These are phyloP conservation scores for Fusarium begoniae DNA, from an alignment of 2,329 filamentous ascomycete genomes.

Conservation along the genomic window DNA sequence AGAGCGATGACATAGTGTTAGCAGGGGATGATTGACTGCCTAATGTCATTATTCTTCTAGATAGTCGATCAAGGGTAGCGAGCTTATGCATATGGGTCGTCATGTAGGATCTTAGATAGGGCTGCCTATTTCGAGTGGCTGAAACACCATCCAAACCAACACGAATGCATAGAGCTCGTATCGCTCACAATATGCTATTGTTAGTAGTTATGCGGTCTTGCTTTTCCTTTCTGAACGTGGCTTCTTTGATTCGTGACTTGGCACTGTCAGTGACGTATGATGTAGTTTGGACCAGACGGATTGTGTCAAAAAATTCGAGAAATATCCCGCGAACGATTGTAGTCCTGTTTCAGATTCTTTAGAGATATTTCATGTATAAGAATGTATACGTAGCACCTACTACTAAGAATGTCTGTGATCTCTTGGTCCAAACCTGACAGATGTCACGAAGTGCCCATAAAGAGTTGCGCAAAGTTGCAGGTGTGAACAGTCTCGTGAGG, in stretches of 20 bases:
- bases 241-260: neutral
- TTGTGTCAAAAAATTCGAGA: neutral
- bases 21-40: neutral
- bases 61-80: neutral
- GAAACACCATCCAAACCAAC: neutral
- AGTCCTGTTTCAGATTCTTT: neutral
- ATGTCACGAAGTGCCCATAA: neutral
- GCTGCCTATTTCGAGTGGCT: neutral
- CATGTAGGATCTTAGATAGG: neutral
- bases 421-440: neutral
- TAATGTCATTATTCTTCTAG: neutral
- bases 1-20: neutral
- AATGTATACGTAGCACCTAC: neutral
- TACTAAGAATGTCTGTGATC: neutral
- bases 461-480: too few relatives aligned
- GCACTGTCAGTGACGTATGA: neutral
- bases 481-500: neutral
- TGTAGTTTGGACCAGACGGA: neutral
- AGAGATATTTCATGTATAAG: neutral
- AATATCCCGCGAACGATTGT: accelerated
- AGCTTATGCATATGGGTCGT: neutral
- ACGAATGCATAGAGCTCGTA: neutral
- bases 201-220: neutral
- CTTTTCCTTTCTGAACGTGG: neutral
- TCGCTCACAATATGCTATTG: neutral